Conservation (phyloP, 2,329 filamentous ascomycete species). For the Canariomyces notabilis region DNA sequence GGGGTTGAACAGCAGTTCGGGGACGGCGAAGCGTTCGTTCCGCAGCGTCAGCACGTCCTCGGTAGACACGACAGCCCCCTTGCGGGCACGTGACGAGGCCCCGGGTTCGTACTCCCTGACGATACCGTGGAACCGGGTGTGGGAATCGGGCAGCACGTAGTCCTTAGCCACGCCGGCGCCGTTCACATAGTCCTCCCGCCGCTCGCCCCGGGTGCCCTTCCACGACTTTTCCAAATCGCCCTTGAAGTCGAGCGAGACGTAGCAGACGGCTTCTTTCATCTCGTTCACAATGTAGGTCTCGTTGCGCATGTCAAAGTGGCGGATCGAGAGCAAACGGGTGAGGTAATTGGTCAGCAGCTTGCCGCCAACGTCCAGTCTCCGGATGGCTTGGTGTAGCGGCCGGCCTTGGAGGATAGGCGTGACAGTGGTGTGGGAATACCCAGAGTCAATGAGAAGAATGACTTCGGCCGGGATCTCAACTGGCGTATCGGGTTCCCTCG, state of each 20-base stretch:
- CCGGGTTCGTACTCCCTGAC: slow-evolving; percentile 72
- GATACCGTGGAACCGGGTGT: slow-evolving; percentile 57
- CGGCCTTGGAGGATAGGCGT: slow-evolving; percentile 79
- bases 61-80: slow-evolving; percentile 38
- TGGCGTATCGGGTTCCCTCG: slow-evolving; percentile 40
- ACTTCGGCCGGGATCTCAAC: slow-evolving; percentile 63
- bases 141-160: slow-evolving; percentile 84
- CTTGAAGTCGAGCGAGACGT: slow-evolving; percentile 71
- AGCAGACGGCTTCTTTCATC: slow-evolving; percentile 88
- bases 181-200: slow-evolving; percentile 43
- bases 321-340: slow-evolving; percentile 79
- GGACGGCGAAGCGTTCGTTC: slow-evolving; percentile 87
- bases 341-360: slow-evolving; percentile 92
- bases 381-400: slow-evolving; percentile 73
- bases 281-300: slow-evolving; percentile 92
- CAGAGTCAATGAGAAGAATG: slow-evolving; percentile 82
- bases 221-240: slow-evolving; percentile 75
- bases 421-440: slow-evolving; percentile 88
- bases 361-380: slow-evolving; percentile 84
- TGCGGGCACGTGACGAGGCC: slow-evolving; percentile 48
- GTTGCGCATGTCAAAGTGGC: slow-evolving; percentile 93
- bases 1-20: slow-evolving; percentile 84
- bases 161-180: slow-evolving; percentile 70
- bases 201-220: slow-evolving; percentile 66
- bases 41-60: slow-evolving; percentile 84